These are phyloP conservation scores for Picea abies DNA, from an alignment of 83 land plant species.

Conservation along the genomic window DNA sequence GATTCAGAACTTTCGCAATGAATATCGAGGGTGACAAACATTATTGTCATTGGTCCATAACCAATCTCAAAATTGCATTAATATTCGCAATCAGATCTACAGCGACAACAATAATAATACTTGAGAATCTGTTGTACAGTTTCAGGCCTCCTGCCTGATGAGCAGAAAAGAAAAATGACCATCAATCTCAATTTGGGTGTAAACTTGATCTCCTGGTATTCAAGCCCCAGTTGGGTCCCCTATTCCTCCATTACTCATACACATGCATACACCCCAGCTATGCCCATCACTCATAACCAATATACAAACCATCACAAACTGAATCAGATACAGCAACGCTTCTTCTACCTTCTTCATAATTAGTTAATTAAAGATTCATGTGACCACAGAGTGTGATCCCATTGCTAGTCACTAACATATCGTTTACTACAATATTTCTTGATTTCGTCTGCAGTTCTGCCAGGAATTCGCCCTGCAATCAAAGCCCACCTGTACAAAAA, in stretches of 20 bases:
- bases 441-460: constrained; percentile 22
- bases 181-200: constrained; percentile 2
- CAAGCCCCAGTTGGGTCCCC: neutral
- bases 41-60: neutral
- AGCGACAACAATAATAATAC: neutral
- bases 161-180: neutral
- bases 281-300: no score
- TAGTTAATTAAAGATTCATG: no score
- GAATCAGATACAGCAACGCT: constrained; percentile 1
- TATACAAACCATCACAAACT: neutral
- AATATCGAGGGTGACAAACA: neutral
- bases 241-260: neutral
- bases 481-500: constrained; percentile 21
- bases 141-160: neutral
- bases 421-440: constrained; percentile 24
- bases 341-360: neutral
- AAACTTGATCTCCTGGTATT: neutral
- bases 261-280: neutral
- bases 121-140: neutral
- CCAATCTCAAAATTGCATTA: constrained; percentile 3
- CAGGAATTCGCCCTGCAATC: constrained; percentile 31
- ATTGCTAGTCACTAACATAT: constrained; percentile 4
- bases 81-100: neutral
- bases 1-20: constrained; percentile 3
- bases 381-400: no score